Evolutionary conservation across 176 grass and related monocot species (phyloP), one percentile per base, ranked within the genome.

Genomic region (Areca catechu): DNA sequence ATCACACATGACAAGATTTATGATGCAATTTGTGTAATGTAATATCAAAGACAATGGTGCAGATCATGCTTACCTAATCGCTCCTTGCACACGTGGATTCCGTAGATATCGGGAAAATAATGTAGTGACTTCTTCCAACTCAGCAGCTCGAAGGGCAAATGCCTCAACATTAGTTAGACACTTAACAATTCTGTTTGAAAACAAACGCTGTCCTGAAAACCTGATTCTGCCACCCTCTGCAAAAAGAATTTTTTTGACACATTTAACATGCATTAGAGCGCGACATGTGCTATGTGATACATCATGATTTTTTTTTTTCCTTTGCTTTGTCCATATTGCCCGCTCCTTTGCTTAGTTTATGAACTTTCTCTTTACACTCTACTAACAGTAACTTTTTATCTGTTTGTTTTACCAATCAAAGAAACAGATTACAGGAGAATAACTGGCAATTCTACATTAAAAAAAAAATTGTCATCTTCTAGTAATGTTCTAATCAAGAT

Each of bases 91-190:
- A 43, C 83, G 75, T 53, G 93, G 81, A 66, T 91, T 88, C 22
- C 87, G 87, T 74, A 97, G 66, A 62, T 91, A 87, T 54, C 86
- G 69, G 22, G 81, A 70, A 37, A 91, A 91, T 67, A 85, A 77
- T 55, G 53, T 71, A 27, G 83, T 88, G 7, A 97, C 86, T 73
- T 91, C 77, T 80, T 91, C 87, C 0, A 97, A 82, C 70, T 97
- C 86, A 37, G 77, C 85, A 73, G 83, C 92, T 65, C 71, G 63
- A 29, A 97, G 80, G 50, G 89, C 72, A 75, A 97, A 97, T 14
- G 93, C 93, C 74, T 97, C 93, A 24, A 97, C 93, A 25, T 91
- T 91, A 29, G 87, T 97, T 27, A 85, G 72, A 65, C 87, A 97
- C 61, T 47, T 91, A 34, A 97, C 87, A 21, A 83, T 97, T 19